These are phyloP conservation scores for Dioszegia aurantiaca DNA, from an alignment of 768 basidiomycete species.

Conservation along the genomic window DNA sequence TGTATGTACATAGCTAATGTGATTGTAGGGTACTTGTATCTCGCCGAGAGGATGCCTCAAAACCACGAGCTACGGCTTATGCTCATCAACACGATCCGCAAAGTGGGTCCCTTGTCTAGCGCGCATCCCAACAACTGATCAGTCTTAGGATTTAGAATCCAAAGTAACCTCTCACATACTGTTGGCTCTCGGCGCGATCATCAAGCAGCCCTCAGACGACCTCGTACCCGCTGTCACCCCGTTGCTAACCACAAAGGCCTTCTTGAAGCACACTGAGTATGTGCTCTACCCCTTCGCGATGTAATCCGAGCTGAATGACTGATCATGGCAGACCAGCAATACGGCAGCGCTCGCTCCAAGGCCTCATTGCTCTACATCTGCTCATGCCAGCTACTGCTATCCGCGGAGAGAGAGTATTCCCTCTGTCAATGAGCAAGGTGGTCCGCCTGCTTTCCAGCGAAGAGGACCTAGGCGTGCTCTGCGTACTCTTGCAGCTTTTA, in stretches of 20 bases:
- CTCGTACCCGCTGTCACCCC: slow-evolving; percentile 38
- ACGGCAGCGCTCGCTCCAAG: slow-evolving; percentile 29
- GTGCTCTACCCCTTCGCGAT: slow-evolving; percentile 7
- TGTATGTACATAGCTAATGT: no score
- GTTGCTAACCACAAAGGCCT: slow-evolving; percentile 19
- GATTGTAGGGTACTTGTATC: slow-evolving; percentile 37
- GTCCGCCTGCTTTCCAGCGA: slow-evolving; percentile 15
- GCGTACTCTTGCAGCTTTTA: slow-evolving; percentile 22
- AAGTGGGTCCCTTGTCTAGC: slow-evolving; percentile 19
- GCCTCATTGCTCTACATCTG: slow-evolving; percentile 23
- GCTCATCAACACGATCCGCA: slow-evolving; percentile 46
- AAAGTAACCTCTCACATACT: slow-evolving; percentile 19
- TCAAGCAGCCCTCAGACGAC: slow-evolving; percentile 31
- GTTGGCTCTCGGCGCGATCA: slow-evolving; percentile 31
- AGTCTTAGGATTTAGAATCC: slow-evolving; percentile 34
- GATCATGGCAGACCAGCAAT: slow-evolving; percentile 18
- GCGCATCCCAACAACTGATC: neutral
- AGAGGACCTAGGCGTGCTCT: slow-evolving; percentile 12
- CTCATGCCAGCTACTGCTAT: neutral
- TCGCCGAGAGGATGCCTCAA: slow-evolving; percentile 31
- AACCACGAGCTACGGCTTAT: slow-evolving; percentile 38
- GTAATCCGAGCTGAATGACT: no score
- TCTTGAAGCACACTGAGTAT: slow-evolving; percentile 35
- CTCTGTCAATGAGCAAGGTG: slow-evolving; percentile 33
- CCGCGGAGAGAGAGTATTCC: slow-evolving; percentile 28